Evolutionary conservation across 208 protist species (phyloP).

Genomic region (Leishmania major): DNA sequence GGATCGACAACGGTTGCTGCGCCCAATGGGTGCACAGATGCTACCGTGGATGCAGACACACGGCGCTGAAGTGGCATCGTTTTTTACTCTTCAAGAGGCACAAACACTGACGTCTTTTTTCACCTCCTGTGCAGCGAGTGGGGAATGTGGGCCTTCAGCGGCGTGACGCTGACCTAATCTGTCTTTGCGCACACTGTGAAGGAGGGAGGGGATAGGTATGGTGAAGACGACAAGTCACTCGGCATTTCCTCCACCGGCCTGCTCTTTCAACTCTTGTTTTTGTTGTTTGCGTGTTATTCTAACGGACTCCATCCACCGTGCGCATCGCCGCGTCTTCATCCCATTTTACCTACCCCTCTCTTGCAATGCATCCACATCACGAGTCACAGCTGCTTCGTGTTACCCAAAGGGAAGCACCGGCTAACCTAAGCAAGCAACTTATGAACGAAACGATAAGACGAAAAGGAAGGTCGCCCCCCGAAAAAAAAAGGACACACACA

Average conservation of each 20-base stretch:
- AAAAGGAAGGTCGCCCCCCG: background rate
- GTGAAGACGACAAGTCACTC: background rate
- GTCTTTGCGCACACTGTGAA: background rate
- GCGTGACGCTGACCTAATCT: background rate
- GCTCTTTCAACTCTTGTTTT: background rate
- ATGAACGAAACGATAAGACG: background rate
- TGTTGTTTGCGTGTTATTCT: background rate
- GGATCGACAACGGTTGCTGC: conserved; percentile 9
- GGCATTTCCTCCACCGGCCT: background rate
- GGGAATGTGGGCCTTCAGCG: background rate
- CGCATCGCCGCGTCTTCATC: background rate
- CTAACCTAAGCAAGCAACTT: background rate
- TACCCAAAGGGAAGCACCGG: background rate
- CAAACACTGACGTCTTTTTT: conserved; percentile 23
- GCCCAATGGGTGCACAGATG: conserved; percentile 18
- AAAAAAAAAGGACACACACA: background rate
- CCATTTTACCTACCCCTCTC: background rate
- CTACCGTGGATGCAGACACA: conserved; percentile 29
- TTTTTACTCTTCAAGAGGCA: conserved; percentile 24
- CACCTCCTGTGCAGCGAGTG: background rate
- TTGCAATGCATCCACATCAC: background rate
- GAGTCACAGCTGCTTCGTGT: background rate
- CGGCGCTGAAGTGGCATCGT: conserved; percentile 22
- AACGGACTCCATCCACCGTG: background rate
- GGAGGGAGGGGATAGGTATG: background rate